Conservation (phyloP, 1,139 yeast genomes). For the Cylindricascospora bacillispora region DNA sequence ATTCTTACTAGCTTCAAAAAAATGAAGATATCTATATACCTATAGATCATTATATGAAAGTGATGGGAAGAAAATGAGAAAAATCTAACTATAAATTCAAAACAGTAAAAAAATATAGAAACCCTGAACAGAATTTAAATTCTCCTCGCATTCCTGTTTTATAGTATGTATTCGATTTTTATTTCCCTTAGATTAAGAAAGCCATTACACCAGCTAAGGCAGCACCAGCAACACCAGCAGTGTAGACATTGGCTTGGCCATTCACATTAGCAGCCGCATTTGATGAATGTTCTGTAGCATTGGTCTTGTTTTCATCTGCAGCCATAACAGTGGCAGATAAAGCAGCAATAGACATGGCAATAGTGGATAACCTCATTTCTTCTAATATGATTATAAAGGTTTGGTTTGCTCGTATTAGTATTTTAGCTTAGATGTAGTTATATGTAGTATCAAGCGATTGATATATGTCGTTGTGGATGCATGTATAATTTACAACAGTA, state of each 20-base stretch:
- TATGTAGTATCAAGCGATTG: too few relatives aligned
- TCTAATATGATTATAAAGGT: background rate
- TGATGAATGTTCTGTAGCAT: slow-evolving; percentile 4
- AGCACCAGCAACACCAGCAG: slow-evolving; percentile 15
- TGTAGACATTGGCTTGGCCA: slow-evolving; percentile 8
- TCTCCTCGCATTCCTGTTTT: background rate
- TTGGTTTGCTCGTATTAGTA: slow-evolving; percentile 1
- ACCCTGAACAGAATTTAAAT: too few relatives aligned
- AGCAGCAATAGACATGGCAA: slow-evolving; percentile 13
- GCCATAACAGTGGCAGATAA: slow-evolving; percentile 6
- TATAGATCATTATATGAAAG: too few relatives aligned
- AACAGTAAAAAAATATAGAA: too few relatives aligned
- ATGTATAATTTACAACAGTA: too few relatives aligned
- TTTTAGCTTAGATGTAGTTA: too few relatives aligned
- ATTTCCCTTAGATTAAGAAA: slow-evolving; percentile 11
- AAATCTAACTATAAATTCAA: too few relatives aligned
- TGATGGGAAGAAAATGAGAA: too few relatives aligned
- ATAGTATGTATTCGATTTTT: background rate
- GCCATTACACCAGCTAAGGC: slow-evolving; percentile 22
- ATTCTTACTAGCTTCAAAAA: too few relatives aligned
- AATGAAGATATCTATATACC: too few relatives aligned
- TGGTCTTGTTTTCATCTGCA: slow-evolving; percentile 5
- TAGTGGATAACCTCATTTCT: slow-evolving; percentile 15
- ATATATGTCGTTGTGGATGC: too few relatives aligned
- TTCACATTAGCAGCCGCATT: slow-evolving; percentile 4